Evolutionary conservation across 2,329 filamentous ascomycete genomes (phyloP).

Genomic region (Fusarium sp.): DNA sequence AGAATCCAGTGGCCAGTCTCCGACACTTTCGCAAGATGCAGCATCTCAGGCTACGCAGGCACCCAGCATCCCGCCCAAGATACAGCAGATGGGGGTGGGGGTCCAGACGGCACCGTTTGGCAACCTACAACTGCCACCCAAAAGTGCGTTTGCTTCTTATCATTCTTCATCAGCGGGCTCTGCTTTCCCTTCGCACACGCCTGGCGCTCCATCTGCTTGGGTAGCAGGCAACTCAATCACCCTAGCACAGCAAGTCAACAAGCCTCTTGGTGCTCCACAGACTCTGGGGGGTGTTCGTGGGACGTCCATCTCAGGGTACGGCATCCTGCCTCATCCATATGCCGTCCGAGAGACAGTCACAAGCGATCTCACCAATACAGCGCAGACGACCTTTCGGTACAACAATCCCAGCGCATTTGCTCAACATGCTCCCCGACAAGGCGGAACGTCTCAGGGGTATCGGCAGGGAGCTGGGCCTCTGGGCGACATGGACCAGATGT

Average conservation of each 20-base stretch:
- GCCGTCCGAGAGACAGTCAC: conserved; percentile 34
- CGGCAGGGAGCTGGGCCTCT: conserved; percentile 11
- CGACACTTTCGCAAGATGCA: conserved; percentile 20
- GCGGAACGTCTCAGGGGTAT: neutral
- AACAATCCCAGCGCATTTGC: conserved; percentile 13
- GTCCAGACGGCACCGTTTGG: conserved; percentile 17
- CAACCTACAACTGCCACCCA: neutral
- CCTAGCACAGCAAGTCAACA: conserved; percentile 7
- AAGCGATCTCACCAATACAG: conserved; percentile 21
- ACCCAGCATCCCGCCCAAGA: conserved; percentile 21
- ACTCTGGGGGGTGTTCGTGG: neutral
- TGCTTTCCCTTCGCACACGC: conserved; percentile 14
- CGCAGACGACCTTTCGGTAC: neutral
- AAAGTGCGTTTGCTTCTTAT: conserved; percentile 17
- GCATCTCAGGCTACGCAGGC: conserved; percentile 5
- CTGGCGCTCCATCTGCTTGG: conserved; percentile 20
- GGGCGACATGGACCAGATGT: conserved; percentile 15
- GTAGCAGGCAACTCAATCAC: conserved; percentile 9
- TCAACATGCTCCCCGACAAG: conserved; percentile 18
- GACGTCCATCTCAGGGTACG: conserved; percentile 5
- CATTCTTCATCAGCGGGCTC: neutral
- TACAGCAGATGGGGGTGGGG: conserved; percentile 21
- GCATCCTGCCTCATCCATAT: conserved; percentile 38
- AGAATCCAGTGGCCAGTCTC: neutral
- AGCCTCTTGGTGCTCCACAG: neutral